Evolutionary conservation across 768 basidiomycete species (phyloP).

Genomic region (Holtermannia corniformis): DNA sequence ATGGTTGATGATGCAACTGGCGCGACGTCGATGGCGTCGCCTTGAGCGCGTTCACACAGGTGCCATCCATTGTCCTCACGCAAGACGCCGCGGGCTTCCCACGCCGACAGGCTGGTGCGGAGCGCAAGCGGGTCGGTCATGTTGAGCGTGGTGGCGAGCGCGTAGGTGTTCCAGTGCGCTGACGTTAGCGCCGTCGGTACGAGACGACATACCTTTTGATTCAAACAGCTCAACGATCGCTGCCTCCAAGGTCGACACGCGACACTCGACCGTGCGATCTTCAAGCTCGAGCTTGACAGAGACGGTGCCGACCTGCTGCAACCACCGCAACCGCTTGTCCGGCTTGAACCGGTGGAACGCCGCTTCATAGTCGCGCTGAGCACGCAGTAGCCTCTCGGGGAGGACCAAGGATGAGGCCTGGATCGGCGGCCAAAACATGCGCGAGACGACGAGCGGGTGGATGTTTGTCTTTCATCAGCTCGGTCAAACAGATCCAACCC

Average conservation of each 20-base stretch:
- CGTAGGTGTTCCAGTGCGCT: background rate
- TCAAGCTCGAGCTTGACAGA: conserved; percentile 68
- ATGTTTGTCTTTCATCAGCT: conserved; percentile 52
- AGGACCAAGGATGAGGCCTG: conserved; percentile 62
- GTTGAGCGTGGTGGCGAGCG: background rate
- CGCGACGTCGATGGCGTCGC: background rate
- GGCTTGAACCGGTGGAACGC: conserved; percentile 79
- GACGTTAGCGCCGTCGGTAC: too few relatives aligned
- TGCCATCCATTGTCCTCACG: background rate
- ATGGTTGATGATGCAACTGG: too few relatives aligned
- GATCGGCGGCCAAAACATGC: conserved; percentile 88
- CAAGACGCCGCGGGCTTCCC: background rate
- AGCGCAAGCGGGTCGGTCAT: background rate
- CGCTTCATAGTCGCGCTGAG: conserved; percentile 65
- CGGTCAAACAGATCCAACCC: conserved; percentile 25
- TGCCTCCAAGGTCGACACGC: conserved; percentile 81
- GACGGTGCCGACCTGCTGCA: conserved; percentile 80
- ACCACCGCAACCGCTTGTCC: conserved; percentile 80
- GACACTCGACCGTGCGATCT: conserved; percentile 64
- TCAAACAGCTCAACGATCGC: conserved; percentile 44
- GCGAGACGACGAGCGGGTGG: conserved; percentile 84
- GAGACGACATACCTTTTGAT: conserved; percentile 7
- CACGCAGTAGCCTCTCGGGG: conserved; percentile 69
- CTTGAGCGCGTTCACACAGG: background rate
- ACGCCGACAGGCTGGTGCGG: background rate